Evolutionary conservation across 768 basidiomycete species (phyloP), one percentile per base, ranked within the genome.

Genomic region (Suillus tomentosus): DNA sequence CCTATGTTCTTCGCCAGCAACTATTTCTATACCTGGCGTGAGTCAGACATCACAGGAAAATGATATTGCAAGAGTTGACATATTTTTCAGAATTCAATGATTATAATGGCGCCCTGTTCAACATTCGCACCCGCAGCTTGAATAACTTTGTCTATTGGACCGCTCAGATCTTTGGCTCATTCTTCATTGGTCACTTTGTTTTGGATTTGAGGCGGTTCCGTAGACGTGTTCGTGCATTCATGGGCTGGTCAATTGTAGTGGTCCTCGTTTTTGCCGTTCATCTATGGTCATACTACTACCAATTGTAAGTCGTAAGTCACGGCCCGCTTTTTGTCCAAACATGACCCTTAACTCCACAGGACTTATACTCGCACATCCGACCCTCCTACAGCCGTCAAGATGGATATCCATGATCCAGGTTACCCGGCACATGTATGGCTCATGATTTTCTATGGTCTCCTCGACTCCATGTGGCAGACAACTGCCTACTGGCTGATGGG

Each of bases 21-120:
- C 73, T 93, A 89, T 84, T 92, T 92, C 77, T 92, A 92, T 71
- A 88, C 91, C 3, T 93, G 90, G 90, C 91, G 90, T 91, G 65
- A 71, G 87, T 74, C 27, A 42, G 51, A 43, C 24, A 58, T 39
- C 63, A 60, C 42, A 57, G 34, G 64, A 7, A 34, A 36, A 53
- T 53, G 2, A 34, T 5, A 7, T 10, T n/a, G 34, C 69, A 5
- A 22, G 45, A n/a, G 60, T 43, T 39, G 31, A 53, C 55, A 1
- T 13, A 8, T 37, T 66, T n/a, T 71, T 60, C 65, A 91, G 88
- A 93, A 75, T 89, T 90, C 76, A 92, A 90, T 66, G 90, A 86
- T 57, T 94, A 82, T 75, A 95, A 94, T 69, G 85, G 80, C n/a
- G 89, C 86, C 1, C 74, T 93, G 9, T 94, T 93, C 80, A 87